phyloP scores from a whole-genome alignment of 2,329 filamentous ascomycete genomes.

The Cryphonectria naterciae region DNA sequence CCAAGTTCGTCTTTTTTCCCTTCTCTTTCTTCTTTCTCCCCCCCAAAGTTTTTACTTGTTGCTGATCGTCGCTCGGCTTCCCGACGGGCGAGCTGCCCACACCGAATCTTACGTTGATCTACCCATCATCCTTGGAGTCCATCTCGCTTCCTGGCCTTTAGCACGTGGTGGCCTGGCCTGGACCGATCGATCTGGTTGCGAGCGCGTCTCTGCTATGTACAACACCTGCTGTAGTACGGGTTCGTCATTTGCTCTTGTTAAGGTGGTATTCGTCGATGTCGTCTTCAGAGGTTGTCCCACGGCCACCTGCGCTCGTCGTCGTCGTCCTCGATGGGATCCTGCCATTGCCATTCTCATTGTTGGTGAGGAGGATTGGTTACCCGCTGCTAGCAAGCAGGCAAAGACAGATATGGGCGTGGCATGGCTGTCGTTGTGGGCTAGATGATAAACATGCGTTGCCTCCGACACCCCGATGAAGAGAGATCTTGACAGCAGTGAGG shows the following conservation, averaged over 20 bases:
- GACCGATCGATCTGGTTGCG: not conserved
- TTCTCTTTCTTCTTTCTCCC: not conserved
- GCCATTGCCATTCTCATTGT: not conserved
- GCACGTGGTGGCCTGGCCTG: constrained; percentile 2
- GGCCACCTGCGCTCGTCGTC: not conserved
- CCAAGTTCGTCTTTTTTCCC: not conserved
- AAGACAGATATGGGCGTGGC: not conserved
- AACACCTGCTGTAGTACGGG: not conserved
- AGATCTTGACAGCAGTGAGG: not conserved
- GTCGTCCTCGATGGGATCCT: not conserved
- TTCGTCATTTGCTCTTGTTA: no score
- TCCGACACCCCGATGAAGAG: not conserved
- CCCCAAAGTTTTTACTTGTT: not conserved
- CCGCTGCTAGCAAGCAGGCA: not conserved
- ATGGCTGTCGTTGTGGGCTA: not conserved
- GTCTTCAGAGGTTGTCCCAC: not conserved
- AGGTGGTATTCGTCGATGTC: no score
- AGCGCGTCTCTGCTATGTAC: not conserved
- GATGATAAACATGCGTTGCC: not conserved
- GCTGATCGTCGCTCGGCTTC: not conserved
- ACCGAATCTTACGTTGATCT: not conserved
- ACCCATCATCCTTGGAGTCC: not conserved
- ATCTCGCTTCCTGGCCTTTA: not conserved
- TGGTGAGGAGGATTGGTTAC: not conserved
- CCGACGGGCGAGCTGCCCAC: not conserved